These are phyloP conservation scores for Mimosa bimucronata DNA, from an alignment of 306 rosid species.

Conservation along the genomic window DNA sequence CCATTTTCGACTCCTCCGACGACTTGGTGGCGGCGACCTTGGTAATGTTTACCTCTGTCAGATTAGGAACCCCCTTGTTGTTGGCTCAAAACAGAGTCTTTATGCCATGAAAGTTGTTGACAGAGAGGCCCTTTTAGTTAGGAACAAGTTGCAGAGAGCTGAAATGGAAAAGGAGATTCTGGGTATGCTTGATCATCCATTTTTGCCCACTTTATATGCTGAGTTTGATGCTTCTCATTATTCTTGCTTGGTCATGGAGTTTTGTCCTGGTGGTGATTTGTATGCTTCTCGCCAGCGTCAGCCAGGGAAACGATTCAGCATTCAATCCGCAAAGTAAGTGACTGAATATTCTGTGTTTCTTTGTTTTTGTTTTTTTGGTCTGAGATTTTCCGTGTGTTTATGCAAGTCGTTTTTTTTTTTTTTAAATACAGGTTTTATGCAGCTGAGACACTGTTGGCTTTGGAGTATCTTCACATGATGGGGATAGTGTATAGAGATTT, in stretches of 20 bases:
- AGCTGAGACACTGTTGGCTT: conserved; percentile 82
- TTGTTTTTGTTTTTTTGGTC: neutral
- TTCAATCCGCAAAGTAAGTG: conserved; percentile 75
- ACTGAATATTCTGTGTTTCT: no score
- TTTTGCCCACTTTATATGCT: conserved; percentile 84
- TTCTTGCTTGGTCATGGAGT: conserved; percentile 96
- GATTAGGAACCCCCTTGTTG: conserved; percentile 77
- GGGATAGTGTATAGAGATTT: conserved; percentile 94
- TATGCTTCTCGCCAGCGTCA: conserved; percentile 83
- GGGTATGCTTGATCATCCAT: conserved; percentile 88
- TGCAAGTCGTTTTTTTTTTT: neutral
- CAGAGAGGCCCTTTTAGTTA: conserved; percentile 80
- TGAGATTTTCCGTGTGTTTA: neutral
- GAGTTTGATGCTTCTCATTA: conserved; percentile 94
- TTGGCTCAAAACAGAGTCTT: conserved; percentile 68
- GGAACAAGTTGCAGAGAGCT: conserved; percentile 84
- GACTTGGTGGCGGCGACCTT: conserved; percentile 87
- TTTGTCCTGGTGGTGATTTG: conserved; percentile 95
- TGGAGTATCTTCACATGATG: conserved; percentile 99
- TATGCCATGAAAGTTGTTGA: conserved; percentile 99
- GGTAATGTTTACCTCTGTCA: conserved; percentile 94
- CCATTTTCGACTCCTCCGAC: conserved; percentile 76
- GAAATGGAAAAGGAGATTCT: conserved; percentile 92
- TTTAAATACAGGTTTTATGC: conserved; percentile 74
- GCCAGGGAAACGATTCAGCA: conserved; percentile 66